Evolutionary conservation across 352 stramenopile species (phyloP).

Genomic region (Phytopythium ostracodes): DNA sequence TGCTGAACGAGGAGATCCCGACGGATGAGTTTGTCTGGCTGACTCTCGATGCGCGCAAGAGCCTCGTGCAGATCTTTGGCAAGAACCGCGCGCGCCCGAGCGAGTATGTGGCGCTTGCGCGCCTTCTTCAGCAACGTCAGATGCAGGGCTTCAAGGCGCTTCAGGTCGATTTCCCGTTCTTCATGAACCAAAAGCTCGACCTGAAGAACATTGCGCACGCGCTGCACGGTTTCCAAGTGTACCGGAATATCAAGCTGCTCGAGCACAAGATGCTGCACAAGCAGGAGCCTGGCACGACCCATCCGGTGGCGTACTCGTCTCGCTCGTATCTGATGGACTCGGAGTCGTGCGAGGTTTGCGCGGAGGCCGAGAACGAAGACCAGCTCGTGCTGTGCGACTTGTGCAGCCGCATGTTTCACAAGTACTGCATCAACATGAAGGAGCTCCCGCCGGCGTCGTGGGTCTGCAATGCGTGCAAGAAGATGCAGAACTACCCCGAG

Average conservation of each 20-base stretch:
- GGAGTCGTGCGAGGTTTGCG: slow-evolving; percentile 68
- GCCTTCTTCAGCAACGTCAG: slow-evolving; percentile 72
- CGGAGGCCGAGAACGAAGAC: slow-evolving; percentile 52
- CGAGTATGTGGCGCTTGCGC: slow-evolving; percentile 62
- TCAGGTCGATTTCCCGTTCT: slow-evolving; percentile 75
- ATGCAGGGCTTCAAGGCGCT: slow-evolving; percentile 79
- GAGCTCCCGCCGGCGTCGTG: slow-evolving; percentile 73
- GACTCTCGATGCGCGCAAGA: slow-evolving; percentile 71
- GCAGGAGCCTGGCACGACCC: slow-evolving; percentile 50
- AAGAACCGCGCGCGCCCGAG: slow-evolving; percentile 64
- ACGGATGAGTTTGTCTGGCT: slow-evolving; percentile 80
- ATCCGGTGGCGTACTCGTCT: slow-evolving; percentile 56
- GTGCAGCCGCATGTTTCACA: slow-evolving; percentile 83
- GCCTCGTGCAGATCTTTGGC: slow-evolving; percentile 80
- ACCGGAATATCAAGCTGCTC: slow-evolving; percentile 82
- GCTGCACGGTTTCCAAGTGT: slow-evolving; percentile 76
- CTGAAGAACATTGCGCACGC: slow-evolving; percentile 83
- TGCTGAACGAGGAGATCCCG: slow-evolving; percentile 49
- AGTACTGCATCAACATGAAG: slow-evolving; percentile 75
- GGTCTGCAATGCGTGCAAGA: slow-evolving; percentile 75
- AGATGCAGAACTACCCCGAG: slow-evolving; percentile 53
- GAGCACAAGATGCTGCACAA: slow-evolving; percentile 69
- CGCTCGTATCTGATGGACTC: slow-evolving; percentile 74
- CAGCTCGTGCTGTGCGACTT: slow-evolving; percentile 76
- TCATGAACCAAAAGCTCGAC: slow-evolving; percentile 74